Conservation (phyloP, 2,329 filamentous ascomycete genomes). For the Ophiostoma ips region DNA sequence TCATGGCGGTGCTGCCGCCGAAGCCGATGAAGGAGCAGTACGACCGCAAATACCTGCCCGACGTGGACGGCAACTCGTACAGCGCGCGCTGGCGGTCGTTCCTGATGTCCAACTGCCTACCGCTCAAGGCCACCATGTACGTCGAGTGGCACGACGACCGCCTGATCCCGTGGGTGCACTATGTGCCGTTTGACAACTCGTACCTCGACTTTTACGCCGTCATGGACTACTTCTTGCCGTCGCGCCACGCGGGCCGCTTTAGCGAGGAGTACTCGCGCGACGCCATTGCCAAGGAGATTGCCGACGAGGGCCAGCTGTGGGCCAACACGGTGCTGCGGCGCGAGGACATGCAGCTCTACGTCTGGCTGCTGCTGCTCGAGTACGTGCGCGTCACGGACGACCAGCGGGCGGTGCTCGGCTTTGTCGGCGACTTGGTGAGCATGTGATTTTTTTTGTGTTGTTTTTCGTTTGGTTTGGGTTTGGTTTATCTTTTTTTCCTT, state of each 20-base stretch:
- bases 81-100: constrained; percentile 48
- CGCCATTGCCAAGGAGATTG: constrained; percentile 42
- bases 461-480: not conserved
- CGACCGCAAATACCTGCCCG: constrained; percentile 48
- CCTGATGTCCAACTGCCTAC: constrained; percentile 46
- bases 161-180: constrained; percentile 57
- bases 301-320: constrained; percentile 46
- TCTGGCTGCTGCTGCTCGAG: constrained; percentile 45
- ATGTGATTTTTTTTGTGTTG: not conserved
- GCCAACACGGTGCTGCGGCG: constrained; percentile 43
- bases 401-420: constrained; percentile 28
- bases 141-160: constrained; percentile 62
- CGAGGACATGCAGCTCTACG: constrained; percentile 54
- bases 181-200: constrained; percentile 55
- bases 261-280: constrained; percentile 22
- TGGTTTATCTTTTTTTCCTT: not conserved
- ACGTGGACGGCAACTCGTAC: constrained; percentile 55
- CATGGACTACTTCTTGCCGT: constrained; percentile 47
- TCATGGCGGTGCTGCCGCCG: constrained; percentile 20
- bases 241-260: constrained; percentile 20
- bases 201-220: constrained; percentile 52
- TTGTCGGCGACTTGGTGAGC: constrained; percentile 28
- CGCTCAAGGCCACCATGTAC: constrained; percentile 59
- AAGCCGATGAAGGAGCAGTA: constrained; percentile 35
- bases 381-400: constrained; percentile 38